Percentiles rank a stretch among this genome's conserved stretches.
Conservation (phyloP, 176 grass and related monocot genomes). For the Raddia distichophylla region DNA sequence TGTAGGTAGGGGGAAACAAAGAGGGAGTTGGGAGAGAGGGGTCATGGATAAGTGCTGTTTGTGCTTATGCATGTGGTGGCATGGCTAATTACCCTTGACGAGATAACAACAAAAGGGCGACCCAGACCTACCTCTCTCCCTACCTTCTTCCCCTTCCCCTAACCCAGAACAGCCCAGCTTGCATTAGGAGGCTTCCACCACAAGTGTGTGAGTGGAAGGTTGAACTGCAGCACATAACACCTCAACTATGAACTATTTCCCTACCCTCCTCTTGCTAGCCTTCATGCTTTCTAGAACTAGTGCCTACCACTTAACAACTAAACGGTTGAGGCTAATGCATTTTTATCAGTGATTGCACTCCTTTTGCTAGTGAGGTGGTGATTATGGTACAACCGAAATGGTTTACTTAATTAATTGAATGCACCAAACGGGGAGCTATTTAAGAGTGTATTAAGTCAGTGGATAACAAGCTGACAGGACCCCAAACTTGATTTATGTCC, state of each 20-base stretch:
- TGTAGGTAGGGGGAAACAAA: slow-evolving; percentile 49
- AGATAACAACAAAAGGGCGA: slow-evolving; percentile 41
- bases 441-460: slow-evolving; percentile 16
- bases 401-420: slow-evolving; percentile 41
- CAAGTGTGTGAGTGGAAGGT: slow-evolving; percentile 68
- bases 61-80: slow-evolving; percentile 49
- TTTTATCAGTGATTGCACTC: slow-evolving; percentile 30
- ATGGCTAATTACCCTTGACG: slow-evolving; percentile 18
- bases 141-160: slow-evolving; percentile 45
- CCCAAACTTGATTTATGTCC: slow-evolving; percentile 29
- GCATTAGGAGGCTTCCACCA: slow-evolving; percentile 57
- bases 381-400: slow-evolving; percentile 37
- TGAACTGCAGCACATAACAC: slow-evolving; percentile 57
- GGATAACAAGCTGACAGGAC: slow-evolving; percentile 31
- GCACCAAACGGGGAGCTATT: slow-evolving; percentile 27
- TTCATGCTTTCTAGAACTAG: slow-evolving; percentile 56
- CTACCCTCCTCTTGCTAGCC: slow-evolving; percentile 53
- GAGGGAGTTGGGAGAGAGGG: slow-evolving; percentile 44
- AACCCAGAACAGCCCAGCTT: slow-evolving; percentile 52
- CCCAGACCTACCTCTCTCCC: slow-evolving; percentile 53
- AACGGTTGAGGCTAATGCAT: slow-evolving; percentile 32
- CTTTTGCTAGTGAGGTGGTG: slow-evolving; percentile 35
- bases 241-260: slow-evolving; percentile 57
- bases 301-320: slow-evolving; percentile 55
- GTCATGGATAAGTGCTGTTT: slow-evolving; percentile 47